Evolutionary conservation across 805 yeast genomes (phyloP).

Genomic region (Yamadazyma kitorensis): DNA sequence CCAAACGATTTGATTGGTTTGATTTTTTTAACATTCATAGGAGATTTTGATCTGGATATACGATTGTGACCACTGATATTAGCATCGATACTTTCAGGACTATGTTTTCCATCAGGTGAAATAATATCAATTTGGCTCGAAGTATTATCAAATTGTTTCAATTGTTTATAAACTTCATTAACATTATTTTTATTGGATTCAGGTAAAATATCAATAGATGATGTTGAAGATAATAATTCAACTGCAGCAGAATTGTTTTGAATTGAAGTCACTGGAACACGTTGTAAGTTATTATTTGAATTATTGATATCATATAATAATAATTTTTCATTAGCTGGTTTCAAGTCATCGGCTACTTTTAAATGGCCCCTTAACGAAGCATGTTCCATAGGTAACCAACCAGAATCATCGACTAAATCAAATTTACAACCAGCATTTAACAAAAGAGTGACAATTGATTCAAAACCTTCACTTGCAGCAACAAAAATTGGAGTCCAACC

Average conservation of each 20-base stretch:
- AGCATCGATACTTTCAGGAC: too few relatives aligned
- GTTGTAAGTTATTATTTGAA: constrained; percentile 29
- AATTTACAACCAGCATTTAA: constrained; percentile 52
- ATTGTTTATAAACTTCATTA: constrained; percentile 38
- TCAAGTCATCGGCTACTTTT: constrained; percentile 59
- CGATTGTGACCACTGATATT: not conserved
- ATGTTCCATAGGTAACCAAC: constrained; percentile 98
- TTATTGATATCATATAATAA: constrained; percentile 37
- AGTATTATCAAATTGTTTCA: constrained; percentile 21
- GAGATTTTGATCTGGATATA: constrained; percentile 21
- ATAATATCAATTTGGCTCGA: constrained; percentile 1
- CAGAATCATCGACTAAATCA: constrained; percentile 69
- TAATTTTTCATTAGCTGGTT: constrained; percentile 40
- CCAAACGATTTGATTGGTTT: constrained; percentile 81
- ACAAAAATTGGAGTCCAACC: constrained; percentile 95
- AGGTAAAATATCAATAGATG: constrained; percentile 37
- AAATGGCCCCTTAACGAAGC: constrained; percentile 89
- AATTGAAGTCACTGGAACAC: constrained; percentile 16
- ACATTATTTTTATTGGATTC: constrained; percentile 30
- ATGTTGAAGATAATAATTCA: constrained; percentile 10
- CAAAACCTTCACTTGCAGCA: constrained; percentile 83
- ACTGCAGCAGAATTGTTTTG: constrained; percentile 9
- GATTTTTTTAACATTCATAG: constrained; percentile 19
- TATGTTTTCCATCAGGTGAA: constrained; percentile 4
- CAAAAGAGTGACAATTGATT: constrained; percentile 54